Percentiles rank a stretch among this genome's conserved stretches.
phyloP scores from a whole-genome alignment of 441 rosid genomes.

The Populus hybrid region DNA sequence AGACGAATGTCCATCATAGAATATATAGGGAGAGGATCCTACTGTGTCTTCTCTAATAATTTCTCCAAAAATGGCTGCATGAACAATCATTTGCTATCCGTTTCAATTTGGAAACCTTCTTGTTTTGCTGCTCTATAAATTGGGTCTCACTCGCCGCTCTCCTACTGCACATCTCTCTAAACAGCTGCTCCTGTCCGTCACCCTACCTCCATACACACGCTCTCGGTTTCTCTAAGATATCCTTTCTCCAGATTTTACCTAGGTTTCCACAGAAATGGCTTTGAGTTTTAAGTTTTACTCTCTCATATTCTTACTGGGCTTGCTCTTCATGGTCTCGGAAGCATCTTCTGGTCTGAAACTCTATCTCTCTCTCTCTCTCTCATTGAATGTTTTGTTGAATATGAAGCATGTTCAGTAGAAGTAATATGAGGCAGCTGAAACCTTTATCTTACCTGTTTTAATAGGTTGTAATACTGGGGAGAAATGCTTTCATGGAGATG shows the following conservation, averaged over 20 bases:
- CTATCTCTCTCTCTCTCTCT: not conserved
- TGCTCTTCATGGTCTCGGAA: constrained; percentile 31
- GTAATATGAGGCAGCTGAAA: not conserved
- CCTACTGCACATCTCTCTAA: not conserved
- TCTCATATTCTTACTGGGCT: constrained; percentile 18
- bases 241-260: no score
- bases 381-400: no score
- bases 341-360: constrained; percentile 30
- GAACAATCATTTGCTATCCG: constrained; percentile 38
- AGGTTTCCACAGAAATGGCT: constrained; percentile 13
- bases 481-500: constrained; percentile 18
- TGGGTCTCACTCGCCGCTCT: not conserved
- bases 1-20: no score
- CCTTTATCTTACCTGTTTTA: not conserved
- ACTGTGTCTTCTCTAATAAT: constrained; percentile 16
- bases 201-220: no score
- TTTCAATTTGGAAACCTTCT: not conserved
- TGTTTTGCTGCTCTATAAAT: constrained; percentile 28
- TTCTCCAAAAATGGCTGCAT: constrained; percentile 41
- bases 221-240: no score
- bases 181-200: no score
- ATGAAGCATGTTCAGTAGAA: no score
- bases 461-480: constrained; percentile 31
- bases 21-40: no score
- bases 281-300: constrained; percentile 5